Conservation (phyloP, 768 basidiomycete genomes). For the Lentinula sp. region DNA sequence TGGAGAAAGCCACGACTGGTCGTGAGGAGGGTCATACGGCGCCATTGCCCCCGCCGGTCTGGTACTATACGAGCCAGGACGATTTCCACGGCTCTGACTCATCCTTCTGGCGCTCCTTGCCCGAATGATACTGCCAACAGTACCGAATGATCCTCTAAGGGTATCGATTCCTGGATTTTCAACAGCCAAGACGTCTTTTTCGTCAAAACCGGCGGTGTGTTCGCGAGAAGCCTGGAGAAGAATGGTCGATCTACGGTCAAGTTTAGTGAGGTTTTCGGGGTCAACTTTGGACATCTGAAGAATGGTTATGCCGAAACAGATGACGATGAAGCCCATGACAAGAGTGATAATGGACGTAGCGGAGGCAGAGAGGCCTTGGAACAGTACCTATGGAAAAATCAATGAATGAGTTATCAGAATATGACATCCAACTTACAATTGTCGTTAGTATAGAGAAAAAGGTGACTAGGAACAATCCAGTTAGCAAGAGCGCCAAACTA, state of each 20-base stretch:
- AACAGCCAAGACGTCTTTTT: slow-evolving; percentile 57
- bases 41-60: slow-evolving; percentile 30
- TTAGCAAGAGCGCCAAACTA: background rate
- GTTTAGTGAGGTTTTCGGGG: slow-evolving; percentile 65
- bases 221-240: slow-evolving; percentile 80
- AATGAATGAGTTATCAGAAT: background rate
- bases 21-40: slow-evolving; percentile 23
- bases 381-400: slow-evolving; percentile 56
- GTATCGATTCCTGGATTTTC: slow-evolving; percentile 95
- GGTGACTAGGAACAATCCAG: slow-evolving; percentile 45
- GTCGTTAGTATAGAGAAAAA: slow-evolving; percentile 83
- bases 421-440: slow-evolving; percentile 37
- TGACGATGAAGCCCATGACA: slow-evolving; percentile 87
- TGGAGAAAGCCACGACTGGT: slow-evolving; percentile 14
- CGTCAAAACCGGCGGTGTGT: slow-evolving; percentile 62
- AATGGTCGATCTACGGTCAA: slow-evolving; percentile 87
- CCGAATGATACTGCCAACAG: slow-evolving; percentile 86
- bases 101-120: slow-evolving; percentile 49
- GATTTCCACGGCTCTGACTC: slow-evolving; percentile 32
- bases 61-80: slow-evolving; percentile 21
- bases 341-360: slow-evolving; percentile 81
- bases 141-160: slow-evolving; percentile 85
- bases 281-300: slow-evolving; percentile 96
- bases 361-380: slow-evolving; percentile 80
- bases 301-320: slow-evolving; percentile 88